Evolutionary conservation across 495 filamentous ascomycete genomes (phyloP).

Genomic region (Penicillium verhagenii): DNA sequence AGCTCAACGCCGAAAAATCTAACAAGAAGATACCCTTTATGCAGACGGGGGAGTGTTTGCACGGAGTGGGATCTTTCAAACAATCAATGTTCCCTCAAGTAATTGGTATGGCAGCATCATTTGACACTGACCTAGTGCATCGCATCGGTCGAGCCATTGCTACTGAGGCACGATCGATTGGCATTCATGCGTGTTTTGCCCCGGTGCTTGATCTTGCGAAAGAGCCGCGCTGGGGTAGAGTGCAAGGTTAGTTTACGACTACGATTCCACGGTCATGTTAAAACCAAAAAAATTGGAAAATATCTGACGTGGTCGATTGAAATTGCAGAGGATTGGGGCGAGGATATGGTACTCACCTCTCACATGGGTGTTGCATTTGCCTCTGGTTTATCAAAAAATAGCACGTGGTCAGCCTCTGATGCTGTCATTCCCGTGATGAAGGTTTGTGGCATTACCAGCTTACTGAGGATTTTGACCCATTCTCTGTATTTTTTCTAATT

Average conservation of each 20-base stretch:
- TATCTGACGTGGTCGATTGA: no score
- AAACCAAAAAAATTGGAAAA: no score
- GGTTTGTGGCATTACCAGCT: background rate
- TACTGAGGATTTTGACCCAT: background rate
- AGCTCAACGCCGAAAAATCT: conserved; percentile 3
- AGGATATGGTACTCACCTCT: conserved; percentile 6
- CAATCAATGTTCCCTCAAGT: conserved; percentile 12
- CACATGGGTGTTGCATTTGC: conserved; percentile 12
- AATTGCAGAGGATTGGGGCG: conserved; percentile 15
- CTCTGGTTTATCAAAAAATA: conserved; percentile 8
- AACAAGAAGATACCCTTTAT: conserved; percentile 5
- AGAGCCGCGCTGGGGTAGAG: conserved; percentile 10
- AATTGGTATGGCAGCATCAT: conserved; percentile 9
- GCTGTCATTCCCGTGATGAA: conserved; percentile 12
- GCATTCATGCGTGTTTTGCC: conserved; percentile 8
- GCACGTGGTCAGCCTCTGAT: conserved; percentile 8
- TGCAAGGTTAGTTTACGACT: conserved; percentile 6
- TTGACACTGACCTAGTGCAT: conserved; percentile 7
- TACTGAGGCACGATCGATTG: conserved; percentile 11
- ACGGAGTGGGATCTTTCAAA: conserved; percentile 12
- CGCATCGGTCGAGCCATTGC: conserved; percentile 7
- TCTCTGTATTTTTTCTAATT: background rate
- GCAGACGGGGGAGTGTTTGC: conserved; percentile 10
- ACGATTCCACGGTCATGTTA: no score
- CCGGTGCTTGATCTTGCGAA: conserved; percentile 14